These are phyloP conservation scores for Simplicillium aogashimaense DNA, from an alignment of 2,329 filamentous ascomycete species.

Conservation along the genomic window DNA sequence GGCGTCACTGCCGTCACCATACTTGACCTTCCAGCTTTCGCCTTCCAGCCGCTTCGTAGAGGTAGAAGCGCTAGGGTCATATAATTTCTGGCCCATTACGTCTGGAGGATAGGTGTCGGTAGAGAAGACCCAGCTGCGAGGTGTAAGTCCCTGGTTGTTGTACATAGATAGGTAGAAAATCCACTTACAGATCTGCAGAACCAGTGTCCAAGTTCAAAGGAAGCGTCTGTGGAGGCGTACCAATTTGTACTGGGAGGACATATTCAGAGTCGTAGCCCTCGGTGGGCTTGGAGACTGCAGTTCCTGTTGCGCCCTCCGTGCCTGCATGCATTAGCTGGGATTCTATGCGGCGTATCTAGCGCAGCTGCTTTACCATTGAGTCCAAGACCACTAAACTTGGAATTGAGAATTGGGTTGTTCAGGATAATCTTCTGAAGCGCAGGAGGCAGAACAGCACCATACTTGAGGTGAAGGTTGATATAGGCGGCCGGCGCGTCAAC, in stretches of 20 bases:
- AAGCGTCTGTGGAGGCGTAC: constrained; percentile 44
- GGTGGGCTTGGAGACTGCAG: constrained; percentile 16
- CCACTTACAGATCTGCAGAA: constrained; percentile 35
- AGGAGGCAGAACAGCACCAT: constrained; percentile 19
- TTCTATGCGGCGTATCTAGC: background rate
- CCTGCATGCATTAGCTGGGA: constrained; percentile 1
- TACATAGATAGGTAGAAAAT: background rate
- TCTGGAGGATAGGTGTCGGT: constrained; percentile 37
- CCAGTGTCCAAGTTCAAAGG: constrained; percentile 62
- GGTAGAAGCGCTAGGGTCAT: constrained; percentile 35
- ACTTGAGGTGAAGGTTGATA: constrained; percentile 25
- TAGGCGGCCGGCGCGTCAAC: constrained; percentile 20
- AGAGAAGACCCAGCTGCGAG: constrained; percentile 62
- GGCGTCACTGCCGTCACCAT: constrained; percentile 56
- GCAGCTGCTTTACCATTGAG: constrained; percentile 2
- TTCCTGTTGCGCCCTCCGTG: constrained; percentile 8
- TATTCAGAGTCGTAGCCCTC: constrained; percentile 43
- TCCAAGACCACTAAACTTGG: constrained; percentile 9
- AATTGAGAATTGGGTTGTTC: constrained; percentile 12
- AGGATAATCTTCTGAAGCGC: constrained; percentile 14
- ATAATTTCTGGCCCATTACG: constrained; percentile 43
- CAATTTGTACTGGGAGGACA: constrained; percentile 52
- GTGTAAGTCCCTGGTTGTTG: constrained; percentile 13
- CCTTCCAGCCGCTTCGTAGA: constrained; percentile 30
- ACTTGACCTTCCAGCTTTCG: constrained; percentile 47